Evolutionary conservation across 352 stramenopile species (phyloP).

Genomic region (Halophytophthora batemanensis): DNA sequence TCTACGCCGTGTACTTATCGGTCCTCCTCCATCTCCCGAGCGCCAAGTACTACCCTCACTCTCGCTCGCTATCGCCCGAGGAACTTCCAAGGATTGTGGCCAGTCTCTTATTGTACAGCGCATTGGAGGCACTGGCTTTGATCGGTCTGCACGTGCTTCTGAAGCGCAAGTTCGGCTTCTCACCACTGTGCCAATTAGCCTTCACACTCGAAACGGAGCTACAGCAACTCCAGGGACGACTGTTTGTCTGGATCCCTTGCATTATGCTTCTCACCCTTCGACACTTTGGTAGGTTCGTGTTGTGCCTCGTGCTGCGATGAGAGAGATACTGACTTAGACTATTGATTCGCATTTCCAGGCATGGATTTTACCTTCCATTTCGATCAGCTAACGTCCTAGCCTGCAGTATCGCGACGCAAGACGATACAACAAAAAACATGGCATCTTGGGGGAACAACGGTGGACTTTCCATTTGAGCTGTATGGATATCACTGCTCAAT

Average conservation of each 20-base stretch:
- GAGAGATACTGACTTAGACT: too few relatives aligned
- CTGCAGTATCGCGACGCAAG: not conserved
- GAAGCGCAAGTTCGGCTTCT: slow-evolving; percentile 16
- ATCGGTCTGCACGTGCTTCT: slow-evolving; percentile 12
- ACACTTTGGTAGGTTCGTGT: slow-evolving; percentile 29
- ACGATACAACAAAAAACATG: not conserved
- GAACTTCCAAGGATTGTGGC: slow-evolving; percentile 3
- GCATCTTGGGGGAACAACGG: slow-evolving; percentile 2
- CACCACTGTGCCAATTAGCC: slow-evolving; percentile 23
- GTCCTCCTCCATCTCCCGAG: slow-evolving; percentile 20
- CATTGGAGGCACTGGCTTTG: slow-evolving; percentile 16
- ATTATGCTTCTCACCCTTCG: slow-evolving; percentile 24
- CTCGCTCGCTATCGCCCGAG: slow-evolving; percentile 5
- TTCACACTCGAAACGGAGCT: slow-evolving; percentile 39
- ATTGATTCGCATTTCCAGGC: too few relatives aligned
- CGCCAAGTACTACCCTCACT: slow-evolving; percentile 19
- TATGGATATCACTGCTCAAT: too few relatives aligned
- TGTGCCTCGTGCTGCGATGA: too few relatives aligned
- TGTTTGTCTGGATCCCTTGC: slow-evolving; percentile 23
- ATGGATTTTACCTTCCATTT: slow-evolving; percentile 1
- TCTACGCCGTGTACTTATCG: slow-evolving; percentile 21
- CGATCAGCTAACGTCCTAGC: not conserved
- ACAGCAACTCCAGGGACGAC: slow-evolving; percentile 10
- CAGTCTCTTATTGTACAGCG: slow-evolving; percentile 14
- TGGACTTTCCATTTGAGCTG: too few relatives aligned